These are phyloP conservation scores for Jatropha curcas DNA, from an alignment of 345 rosid genomes.

Conservation along the genomic window DNA sequence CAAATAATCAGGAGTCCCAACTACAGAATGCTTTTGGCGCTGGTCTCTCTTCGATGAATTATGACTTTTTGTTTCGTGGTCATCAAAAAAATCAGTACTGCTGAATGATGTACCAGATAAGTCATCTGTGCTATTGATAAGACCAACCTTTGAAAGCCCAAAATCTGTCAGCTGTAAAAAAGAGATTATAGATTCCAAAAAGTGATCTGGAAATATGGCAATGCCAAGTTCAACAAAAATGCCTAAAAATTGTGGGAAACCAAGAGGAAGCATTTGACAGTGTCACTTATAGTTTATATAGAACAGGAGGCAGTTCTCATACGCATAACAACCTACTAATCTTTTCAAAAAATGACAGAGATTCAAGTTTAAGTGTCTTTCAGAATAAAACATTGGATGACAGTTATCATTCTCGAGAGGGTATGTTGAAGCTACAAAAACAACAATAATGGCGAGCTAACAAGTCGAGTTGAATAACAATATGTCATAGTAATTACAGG, in stretches of 20 bases:
- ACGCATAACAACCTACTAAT: neutral
- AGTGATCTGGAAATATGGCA: slow-evolving; percentile 5
- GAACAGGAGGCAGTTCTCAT: neutral
- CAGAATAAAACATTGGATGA: neutral
- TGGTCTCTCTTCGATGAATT: slow-evolving; percentile 50
- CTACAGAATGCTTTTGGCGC: slow-evolving; percentile 72
- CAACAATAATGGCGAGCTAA: neutral
- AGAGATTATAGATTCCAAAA: slow-evolving; percentile 33
- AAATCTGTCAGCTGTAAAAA: slow-evolving; percentile 96
- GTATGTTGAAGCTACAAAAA: neutral
- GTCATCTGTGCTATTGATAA: slow-evolving; percentile 94
- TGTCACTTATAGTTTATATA: neutral
- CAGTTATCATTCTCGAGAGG: neutral
- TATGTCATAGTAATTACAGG: neutral
- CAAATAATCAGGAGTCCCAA: slow-evolving; percentile 96
- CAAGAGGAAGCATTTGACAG: neutral
- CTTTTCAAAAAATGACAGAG: neutral
- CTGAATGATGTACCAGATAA: slow-evolving; percentile 70
- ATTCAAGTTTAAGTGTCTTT: neutral
- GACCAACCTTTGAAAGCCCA: slow-evolving; percentile 97
- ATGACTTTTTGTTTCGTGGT: slow-evolving; percentile 51
- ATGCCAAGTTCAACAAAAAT: neutral
- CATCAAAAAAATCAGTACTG: slow-evolving; percentile 50
- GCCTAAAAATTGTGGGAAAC: neutral
- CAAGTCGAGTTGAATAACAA: neutral